Base-by-base conservation (phyloP, 2,329 filamentous ascomycete species). In the Epichloe gansuensis region DNA sequence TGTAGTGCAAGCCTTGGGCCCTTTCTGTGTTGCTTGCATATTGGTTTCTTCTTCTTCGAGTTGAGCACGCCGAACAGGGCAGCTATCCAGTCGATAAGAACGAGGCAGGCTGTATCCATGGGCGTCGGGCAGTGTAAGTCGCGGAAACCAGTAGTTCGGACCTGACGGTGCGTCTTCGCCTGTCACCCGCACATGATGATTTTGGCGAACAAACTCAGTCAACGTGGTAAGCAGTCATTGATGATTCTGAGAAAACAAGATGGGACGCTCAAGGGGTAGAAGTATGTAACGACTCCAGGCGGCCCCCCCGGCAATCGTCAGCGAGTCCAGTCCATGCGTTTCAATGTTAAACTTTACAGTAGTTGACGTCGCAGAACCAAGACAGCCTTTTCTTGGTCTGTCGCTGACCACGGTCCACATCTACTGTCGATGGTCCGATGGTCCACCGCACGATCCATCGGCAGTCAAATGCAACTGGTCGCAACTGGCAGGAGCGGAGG, bases 1-100 rank as follows among this genome's bases (percentile, higher is more conserved):
- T 2, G 73, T 75, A 1, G 66, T 66, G 58, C 74, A 77, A 43
- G 74, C 74, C 56, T 72, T 71, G 3, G 74, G 73, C 12, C 74
- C 74, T 55, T 70, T 73, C 57, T 63, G 64, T 45, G 60, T 59
- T 13, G 57, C 51, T 52, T 66, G 55, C 60, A 63, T 60, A 38
- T 47, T 27, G 52, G 47, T 42, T 34, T 21, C 9, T 21, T 15
- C 15, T 13, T 51, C n/a, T 41, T 27, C n/a, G 23, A 11, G 36
- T 41, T 31, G 25, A 13, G 9, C 38, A 17, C 21, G 47, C 9
- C 25, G 25, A 7, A 12, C 23, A 21, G 23, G 25, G 15, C 40
- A 21, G 36, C 13, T 42, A 35, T 27, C 21, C 11, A 43, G 41
- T 12, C 23, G n/a, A 4, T 21, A 11, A 41, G 39, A 15, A 17